phyloP scores from a whole-genome alignment of 192 early-diverging fungal genomes.

The Backusella circina region DNA sequence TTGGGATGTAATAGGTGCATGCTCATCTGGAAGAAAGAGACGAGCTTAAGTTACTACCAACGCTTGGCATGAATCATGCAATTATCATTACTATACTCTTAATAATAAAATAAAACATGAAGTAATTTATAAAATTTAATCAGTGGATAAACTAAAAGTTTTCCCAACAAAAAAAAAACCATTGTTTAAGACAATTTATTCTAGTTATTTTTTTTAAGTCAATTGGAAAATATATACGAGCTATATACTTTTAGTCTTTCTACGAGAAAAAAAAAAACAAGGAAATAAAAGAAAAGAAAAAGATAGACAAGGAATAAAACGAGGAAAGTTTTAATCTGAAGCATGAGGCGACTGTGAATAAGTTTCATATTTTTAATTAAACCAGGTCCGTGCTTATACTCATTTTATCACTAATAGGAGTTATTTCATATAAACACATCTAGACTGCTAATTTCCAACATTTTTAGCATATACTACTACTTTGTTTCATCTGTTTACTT shows the following conservation, averaged over 20 bases:
- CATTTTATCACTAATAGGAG: neutral
- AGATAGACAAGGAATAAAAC: neutral
- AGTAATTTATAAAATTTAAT: neutral
- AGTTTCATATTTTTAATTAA: neutral
- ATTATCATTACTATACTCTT: neutral
- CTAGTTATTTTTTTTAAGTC: neutral
- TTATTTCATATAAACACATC: neutral
- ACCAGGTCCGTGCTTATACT: neutral
- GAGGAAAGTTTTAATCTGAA: neutral
- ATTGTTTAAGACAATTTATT: too few species aligned
- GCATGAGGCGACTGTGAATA: neutral
- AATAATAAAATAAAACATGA: neutral
- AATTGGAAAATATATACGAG: neutral
- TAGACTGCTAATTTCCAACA: neutral
- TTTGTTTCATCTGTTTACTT: too few species aligned
- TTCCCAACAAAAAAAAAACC: too few species aligned
- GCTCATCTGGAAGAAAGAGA: neutral
- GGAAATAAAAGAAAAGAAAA: neutral
- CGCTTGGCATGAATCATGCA: neutral
- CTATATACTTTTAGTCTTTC: neutral
- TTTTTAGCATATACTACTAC: neutral
- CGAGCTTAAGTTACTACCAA: neutral
- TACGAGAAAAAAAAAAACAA: neutral
- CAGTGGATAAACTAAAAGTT: too few species aligned
- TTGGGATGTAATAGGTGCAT: constrained; percentile 32